Conservation (phyloP, 78 protist species). For the Monocercomonoides exilis region DNA sequence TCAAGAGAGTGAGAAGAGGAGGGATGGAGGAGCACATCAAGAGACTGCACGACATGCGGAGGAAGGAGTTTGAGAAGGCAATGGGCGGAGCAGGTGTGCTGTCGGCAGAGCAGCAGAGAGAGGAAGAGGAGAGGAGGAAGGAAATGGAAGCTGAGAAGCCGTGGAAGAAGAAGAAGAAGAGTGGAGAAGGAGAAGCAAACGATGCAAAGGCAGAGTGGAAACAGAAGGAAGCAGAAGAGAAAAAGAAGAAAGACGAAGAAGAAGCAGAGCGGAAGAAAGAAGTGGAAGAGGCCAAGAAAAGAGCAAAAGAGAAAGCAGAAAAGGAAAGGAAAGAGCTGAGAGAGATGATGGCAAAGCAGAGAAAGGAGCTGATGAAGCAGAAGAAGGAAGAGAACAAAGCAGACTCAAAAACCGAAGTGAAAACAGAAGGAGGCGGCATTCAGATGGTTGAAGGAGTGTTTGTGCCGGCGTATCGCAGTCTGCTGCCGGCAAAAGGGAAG, state of each 20-base stretch:
- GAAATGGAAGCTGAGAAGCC: neutral
- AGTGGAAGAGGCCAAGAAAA: neutral
- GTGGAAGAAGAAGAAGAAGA: neutral
- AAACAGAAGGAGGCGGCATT: too few species aligned
- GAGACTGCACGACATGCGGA: neutral
- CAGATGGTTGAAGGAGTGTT: too few species aligned
- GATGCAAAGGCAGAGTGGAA: neutral
- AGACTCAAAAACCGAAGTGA: too few species aligned
- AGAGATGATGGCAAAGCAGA: neutral
- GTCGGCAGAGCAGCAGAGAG: neutral
- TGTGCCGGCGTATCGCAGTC: too few species aligned
- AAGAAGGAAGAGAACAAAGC: neutral
- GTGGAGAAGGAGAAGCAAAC: too few species aligned
- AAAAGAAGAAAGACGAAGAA: neutral
- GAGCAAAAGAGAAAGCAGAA: neutral
- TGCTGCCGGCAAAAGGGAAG: too few species aligned
- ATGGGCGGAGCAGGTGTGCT: neutral
- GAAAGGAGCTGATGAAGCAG: neutral
- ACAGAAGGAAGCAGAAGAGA: neutral
- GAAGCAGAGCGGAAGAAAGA: neutral
- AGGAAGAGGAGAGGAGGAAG: neutral
- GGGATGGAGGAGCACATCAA: too few species aligned
- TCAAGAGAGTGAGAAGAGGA: too few species aligned
- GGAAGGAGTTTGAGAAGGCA: neutral
- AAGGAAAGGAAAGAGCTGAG: neutral